Conservation (phyloP, 2,329 filamentous ascomycete species). For the Aspergillus sp. region DNA sequence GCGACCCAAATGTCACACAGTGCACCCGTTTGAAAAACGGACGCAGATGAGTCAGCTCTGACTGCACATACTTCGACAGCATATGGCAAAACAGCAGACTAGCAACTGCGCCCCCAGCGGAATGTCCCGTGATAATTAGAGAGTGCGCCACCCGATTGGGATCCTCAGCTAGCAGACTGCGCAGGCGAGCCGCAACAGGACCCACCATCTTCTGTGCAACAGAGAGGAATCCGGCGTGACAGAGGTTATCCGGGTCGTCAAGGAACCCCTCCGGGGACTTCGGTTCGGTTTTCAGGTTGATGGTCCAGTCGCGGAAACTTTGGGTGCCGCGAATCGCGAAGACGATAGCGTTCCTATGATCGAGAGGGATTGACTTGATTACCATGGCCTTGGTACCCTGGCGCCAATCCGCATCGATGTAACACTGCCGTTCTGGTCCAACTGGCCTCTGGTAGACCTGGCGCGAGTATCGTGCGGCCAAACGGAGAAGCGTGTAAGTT, state of each 20-base stretch:
- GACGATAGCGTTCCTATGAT: constrained; percentile 70
- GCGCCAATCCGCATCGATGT: constrained; percentile 64
- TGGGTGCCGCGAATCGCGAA: constrained; percentile 78
- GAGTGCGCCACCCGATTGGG: constrained; percentile 60
- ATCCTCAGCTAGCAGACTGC: constrained; percentile 64
- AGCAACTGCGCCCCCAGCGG: constrained; percentile 77
- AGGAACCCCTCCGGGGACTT: constrained; percentile 62
- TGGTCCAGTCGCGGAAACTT: constrained; percentile 77
- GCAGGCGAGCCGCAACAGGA: constrained; percentile 64
- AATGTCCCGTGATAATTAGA: constrained; percentile 78
- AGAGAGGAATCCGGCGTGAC: constrained; percentile 72
- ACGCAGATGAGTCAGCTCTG: constrained; percentile 64
- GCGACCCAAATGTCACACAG: constrained; percentile 79
- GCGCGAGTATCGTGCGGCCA: constrained; percentile 72
- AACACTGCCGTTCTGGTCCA: constrained; percentile 58
- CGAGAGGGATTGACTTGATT: constrained; percentile 71
- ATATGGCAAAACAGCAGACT: constrained; percentile 76
- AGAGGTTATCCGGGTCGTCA: constrained; percentile 69
- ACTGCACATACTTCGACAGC: constrained; percentile 49
- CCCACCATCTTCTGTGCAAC: constrained; percentile 69
- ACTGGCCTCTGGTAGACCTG: constrained; percentile 63
- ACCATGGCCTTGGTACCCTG: constrained; percentile 79
- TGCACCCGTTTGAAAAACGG: constrained; percentile 70
- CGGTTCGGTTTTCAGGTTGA: constrained; percentile 68
- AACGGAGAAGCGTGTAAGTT: constrained; percentile 68